These are phyloP conservation scores for Wallacemonas sp. DNA, from an alignment of 208 protist genomes.

Conservation along the genomic window DNA sequence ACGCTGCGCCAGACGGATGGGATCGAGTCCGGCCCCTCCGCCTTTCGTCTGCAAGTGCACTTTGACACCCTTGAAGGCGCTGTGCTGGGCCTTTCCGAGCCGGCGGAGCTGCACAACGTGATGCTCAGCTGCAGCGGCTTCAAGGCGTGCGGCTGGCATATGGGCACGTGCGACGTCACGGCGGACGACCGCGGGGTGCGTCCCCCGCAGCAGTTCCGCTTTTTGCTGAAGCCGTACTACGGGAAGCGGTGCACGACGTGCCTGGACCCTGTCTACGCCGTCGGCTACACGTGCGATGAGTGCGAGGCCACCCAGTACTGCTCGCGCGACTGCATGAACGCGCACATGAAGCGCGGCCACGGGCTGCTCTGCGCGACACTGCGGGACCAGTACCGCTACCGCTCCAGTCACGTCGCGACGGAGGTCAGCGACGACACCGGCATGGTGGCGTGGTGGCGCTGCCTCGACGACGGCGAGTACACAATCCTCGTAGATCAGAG, in stretches of 20 bases:
- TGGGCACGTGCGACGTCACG: slow-evolving; percentile 55
- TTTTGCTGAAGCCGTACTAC: slow-evolving; percentile 71
- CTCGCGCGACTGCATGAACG: slow-evolving; percentile 68
- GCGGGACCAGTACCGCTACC: slow-evolving; percentile 56
- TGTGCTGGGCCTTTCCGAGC: slow-evolving; percentile 59
- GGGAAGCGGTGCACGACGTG: slow-evolving; percentile 79
- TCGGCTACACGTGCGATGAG: slow-evolving; percentile 75
- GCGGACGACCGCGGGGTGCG: slow-evolving; percentile 32
- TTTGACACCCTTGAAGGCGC: slow-evolving; percentile 71
- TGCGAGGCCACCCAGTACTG: slow-evolving; percentile 86
- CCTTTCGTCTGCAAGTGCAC: slow-evolving; percentile 75
- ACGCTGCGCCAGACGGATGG: slow-evolving; percentile 41
- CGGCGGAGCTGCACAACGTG: slow-evolving; percentile 59
- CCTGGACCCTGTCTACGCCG: slow-evolving; percentile 84
- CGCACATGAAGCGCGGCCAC: slow-evolving; percentile 69
- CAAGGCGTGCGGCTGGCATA: slow-evolving; percentile 80
- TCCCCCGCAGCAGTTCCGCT: slow-evolving; percentile 59
- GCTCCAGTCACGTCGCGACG: slow-evolving; percentile 62
- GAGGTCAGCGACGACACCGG: slow-evolving; percentile 64
- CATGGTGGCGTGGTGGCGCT: slow-evolving; percentile 84
- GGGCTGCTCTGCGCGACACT: slow-evolving; percentile 75
- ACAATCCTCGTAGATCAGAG: slow-evolving; percentile 73
- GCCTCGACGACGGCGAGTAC: slow-evolving; percentile 63
- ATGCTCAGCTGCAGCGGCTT: slow-evolving; percentile 75
- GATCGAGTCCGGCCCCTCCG: slow-evolving; percentile 33